Conservation (phyloP, 345 rosid species). For the Pistacia integerrima region DNA sequence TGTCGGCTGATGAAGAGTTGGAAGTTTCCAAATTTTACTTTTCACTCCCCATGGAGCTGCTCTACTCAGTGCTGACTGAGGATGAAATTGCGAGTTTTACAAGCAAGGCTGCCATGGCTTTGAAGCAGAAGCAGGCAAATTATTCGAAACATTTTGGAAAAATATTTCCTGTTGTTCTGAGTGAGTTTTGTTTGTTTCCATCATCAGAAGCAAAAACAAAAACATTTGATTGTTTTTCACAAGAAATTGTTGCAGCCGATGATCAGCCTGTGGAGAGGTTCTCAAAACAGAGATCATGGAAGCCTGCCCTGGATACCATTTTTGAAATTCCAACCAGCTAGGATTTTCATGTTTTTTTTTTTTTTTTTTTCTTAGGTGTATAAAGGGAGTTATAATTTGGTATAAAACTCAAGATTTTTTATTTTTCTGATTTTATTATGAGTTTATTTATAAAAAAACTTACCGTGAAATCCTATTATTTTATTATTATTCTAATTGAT, state of each 20-base stretch:
- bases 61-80: slow-evolving; percentile 51
- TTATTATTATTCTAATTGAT: no score
- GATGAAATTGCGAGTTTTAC: slow-evolving; percentile 49
- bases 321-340: slow-evolving; percentile 33
- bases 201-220: slow-evolving; percentile 15
- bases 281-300: slow-evolving; percentile 60
- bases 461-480: no score
- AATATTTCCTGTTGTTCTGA: slow-evolving; percentile 40
- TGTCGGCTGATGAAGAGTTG: slow-evolving; percentile 48
- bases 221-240: neutral
- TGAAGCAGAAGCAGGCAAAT: slow-evolving; percentile 25
- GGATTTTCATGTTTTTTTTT: slow-evolving; percentile 1
- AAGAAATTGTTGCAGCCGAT: neutral
- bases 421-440: no score
- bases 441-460: no score
- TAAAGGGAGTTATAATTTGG: no score
- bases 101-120: slow-evolving; percentile 37
- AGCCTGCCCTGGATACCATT: slow-evolving; percentile 63
- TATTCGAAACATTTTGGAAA: slow-evolving; percentile 33
- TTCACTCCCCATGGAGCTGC: slow-evolving; percentile 60
- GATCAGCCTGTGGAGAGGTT: slow-evolving; percentile 18
- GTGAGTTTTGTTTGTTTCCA: slow-evolving; percentile 43
- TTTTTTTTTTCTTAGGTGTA: no score
- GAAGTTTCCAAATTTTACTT: slow-evolving; percentile 47
- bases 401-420: no score